These are phyloP conservation scores for Chaetomium olivaceum DNA, from an alignment of 2,329 filamentous ascomycete genomes.

Conservation along the genomic window DNA sequence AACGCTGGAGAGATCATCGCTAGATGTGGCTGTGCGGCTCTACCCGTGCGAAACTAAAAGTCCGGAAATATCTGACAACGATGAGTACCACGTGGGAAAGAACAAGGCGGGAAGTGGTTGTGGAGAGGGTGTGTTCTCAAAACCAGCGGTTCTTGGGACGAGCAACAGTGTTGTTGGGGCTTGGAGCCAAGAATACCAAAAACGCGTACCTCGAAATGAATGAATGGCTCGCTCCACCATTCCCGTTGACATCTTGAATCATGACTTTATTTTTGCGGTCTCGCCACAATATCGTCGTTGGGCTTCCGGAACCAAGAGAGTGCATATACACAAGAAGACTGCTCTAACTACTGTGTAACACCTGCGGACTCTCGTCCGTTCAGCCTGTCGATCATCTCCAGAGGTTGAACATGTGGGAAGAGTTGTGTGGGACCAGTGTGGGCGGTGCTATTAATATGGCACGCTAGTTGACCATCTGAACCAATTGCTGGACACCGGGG, in stretches of 20 bases:
- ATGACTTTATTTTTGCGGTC: neutral
- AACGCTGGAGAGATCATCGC: conserved; percentile 11
- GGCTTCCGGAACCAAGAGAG: neutral
- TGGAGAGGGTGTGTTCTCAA: neutral
- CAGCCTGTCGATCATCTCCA: conserved; percentile 1
- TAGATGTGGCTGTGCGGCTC: conserved; percentile 26
- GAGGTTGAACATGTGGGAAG: neutral
- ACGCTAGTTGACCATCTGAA: conserved; percentile 1
- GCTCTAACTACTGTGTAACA: neutral
- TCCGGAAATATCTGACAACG: conserved; percentile 18
- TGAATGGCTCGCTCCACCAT: neutral
- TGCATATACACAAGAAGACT: no score
- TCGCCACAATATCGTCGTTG: neutral
- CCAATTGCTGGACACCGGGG: neutral
- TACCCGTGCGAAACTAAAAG: neutral
- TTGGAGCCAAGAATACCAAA: neutral
- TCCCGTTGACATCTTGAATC: neutral
- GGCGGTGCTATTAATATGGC: conserved; percentile 27
- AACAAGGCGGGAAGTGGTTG: neutral
- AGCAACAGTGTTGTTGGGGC: neutral
- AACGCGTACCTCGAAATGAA: neutral
- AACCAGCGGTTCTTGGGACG: neutral
- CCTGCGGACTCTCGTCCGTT: neutral
- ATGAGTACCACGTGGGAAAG: conserved; percentile 19
- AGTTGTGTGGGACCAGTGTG: conserved; percentile 13